Percentiles rank a stretch among this genome's conserved stretches.
Conservation (phyloP, 495 filamentous ascomycete genomes). For the Aspergillus saccharolyticus region DNA sequence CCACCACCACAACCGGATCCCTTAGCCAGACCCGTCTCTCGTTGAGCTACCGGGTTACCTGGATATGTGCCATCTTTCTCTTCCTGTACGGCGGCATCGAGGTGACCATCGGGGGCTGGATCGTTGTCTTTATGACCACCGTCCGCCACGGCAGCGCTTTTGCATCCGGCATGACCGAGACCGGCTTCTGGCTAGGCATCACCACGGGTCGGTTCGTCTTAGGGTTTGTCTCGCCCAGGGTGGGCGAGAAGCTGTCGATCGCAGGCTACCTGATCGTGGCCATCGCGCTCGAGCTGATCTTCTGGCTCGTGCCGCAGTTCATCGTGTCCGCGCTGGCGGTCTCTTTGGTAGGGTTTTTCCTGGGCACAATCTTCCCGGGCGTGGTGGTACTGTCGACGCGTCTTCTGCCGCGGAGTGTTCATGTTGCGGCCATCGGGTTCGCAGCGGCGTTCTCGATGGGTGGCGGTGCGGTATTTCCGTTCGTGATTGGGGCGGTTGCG, state of each 20-base stretch:
- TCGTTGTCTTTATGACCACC: constrained; percentile 54
- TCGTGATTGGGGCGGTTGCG: constrained; percentile 67
- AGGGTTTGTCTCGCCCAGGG: constrained; percentile 51
- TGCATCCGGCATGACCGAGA: constrained; percentile 51
- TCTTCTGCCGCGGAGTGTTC: constrained; percentile 65
- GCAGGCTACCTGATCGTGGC: constrained; percentile 43
- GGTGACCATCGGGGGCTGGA: constrained; percentile 67
- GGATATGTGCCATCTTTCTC: constrained; percentile 65
- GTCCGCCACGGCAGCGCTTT: constrained; percentile 48
- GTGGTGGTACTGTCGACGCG: constrained; percentile 71
- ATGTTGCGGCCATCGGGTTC: constrained; percentile 74
- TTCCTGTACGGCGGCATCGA: constrained; percentile 73
- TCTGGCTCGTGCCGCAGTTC: constrained; percentile 63
- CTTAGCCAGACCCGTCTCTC: constrained; percentile 51
- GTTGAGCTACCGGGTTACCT: constrained; percentile 49
- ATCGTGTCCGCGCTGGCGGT: constrained; percentile 64
- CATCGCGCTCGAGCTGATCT: constrained; percentile 51
- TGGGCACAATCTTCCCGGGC: constrained; percentile 59
- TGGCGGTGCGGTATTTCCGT: constrained; percentile 67
- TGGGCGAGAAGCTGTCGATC: constrained; percentile 53
- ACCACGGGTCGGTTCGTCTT: constrained; percentile 51
- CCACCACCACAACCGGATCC: constrained; percentile 13
- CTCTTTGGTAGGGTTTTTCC: constrained; percentile 61
- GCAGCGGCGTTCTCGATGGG: constrained; percentile 70
- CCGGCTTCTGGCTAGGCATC: constrained; percentile 57